Percentiles rank a stretch among this genome's conserved stretches.
Evolutionary conservation across 2,329 filamentous ascomycete species (phyloP).

Genomic region (Colletotrichum cordylinicola): DNA sequence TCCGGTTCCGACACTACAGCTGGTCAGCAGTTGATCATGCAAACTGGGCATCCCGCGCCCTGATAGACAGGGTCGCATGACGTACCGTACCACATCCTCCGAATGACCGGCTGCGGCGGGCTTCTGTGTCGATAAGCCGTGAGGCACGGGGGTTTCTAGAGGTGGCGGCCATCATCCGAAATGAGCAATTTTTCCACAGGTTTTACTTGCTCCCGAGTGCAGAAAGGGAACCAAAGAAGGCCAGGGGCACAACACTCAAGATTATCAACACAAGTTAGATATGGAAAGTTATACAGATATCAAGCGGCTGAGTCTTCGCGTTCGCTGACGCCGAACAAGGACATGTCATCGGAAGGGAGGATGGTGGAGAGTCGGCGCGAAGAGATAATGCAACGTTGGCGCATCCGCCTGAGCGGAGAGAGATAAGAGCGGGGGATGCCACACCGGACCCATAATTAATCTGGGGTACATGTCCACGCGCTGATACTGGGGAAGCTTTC

Average conservation of each 20-base stretch:
- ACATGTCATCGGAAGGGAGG: not conserved
- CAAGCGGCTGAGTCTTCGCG: not conserved
- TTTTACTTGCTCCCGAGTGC: not conserved
- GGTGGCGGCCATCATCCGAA: not conserved
- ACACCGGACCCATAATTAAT: not conserved
- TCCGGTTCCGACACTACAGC: constrained; percentile 37
- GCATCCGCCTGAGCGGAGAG: not conserved
- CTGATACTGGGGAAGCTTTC: constrained; percentile 5
- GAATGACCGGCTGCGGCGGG: constrained; percentile 28
- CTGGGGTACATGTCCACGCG: not conserved
- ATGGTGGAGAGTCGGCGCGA: not conserved
- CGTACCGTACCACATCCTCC: constrained; percentile 18
- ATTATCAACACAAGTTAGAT: not conserved
- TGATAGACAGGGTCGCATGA: not conserved
- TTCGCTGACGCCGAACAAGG: not conserved
- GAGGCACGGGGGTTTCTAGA: not conserved
- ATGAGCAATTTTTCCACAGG: not conserved
- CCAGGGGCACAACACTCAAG: not conserved
- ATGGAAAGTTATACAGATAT: not conserved
- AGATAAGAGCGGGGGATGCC: not conserved
- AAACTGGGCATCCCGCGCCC: not conserved
- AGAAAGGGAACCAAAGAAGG: not conserved
- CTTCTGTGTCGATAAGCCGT: not conserved
- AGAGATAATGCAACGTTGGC: not conserved
- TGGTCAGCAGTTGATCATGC: not conserved